Percentiles rank a stretch among this genome's conserved stretches.
Evolutionary conservation across 192 early-diverging fungal species (phyloP).

Genomic region (Backusella tarrabulga): DNA sequence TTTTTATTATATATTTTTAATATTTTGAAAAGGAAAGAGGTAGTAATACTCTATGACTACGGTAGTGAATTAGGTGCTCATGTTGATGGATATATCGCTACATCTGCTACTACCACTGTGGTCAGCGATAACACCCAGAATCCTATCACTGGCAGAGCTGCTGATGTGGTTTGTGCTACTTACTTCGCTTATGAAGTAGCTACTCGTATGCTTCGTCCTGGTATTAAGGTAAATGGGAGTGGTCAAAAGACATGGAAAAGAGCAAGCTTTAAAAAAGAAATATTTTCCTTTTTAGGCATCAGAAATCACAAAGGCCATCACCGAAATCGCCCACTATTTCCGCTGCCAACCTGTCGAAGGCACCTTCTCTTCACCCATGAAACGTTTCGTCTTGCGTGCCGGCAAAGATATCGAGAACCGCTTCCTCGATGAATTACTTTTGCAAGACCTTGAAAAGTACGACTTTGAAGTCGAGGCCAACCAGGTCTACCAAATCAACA

Average conservation of each 20-base stretch:
- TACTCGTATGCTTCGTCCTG: conserved; percentile 76
- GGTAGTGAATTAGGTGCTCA: conserved; percentile 82
- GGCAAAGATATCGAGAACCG: conserved; percentile 60
- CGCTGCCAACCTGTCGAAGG: conserved; percentile 67
- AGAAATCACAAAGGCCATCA: conserved; percentile 59
- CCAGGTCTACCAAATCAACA: conserved; percentile 73
- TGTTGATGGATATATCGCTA: conserved; percentile 88
- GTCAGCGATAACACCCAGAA: conserved; percentile 60
- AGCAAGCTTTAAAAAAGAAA: not conserved
- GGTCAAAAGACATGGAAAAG: not conserved
- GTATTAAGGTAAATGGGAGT: conserved; percentile 44
- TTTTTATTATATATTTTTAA: not conserved
- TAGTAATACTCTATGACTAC: not conserved
- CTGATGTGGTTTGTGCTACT: conserved; percentile 61
- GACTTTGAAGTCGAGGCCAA: conserved; percentile 71
- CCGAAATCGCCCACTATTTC: conserved; percentile 56
- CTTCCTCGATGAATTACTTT: conserved; percentile 51
- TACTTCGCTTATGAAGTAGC: conserved; percentile 82
- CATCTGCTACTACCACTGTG: conserved; percentile 80
- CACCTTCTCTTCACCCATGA: conserved; percentile 67
- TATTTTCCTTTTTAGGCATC: conserved; percentile 29
- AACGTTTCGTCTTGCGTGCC: conserved; percentile 71
- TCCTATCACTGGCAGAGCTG: conserved; percentile 48
- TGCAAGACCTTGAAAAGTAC: conserved; percentile 40
- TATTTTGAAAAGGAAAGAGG: not conserved